These are phyloP conservation scores for Apiospora rasikravindrae DNA, from an alignment of 2,329 filamentous ascomycete species.

Conservation along the genomic window DNA sequence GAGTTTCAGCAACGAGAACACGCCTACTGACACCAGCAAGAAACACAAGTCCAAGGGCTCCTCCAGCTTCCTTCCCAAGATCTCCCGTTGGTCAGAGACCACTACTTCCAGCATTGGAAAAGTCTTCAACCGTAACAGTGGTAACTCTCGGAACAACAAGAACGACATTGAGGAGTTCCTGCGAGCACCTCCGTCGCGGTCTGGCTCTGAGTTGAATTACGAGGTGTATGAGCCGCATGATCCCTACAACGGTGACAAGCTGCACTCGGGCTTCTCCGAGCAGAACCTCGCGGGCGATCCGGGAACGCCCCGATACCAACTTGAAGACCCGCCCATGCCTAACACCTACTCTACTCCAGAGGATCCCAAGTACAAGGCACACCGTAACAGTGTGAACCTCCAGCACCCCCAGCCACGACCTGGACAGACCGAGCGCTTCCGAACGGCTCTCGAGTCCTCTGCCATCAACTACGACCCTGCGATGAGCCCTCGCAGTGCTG, in stretches of 20 bases:
- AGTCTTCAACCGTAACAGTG: constrained; percentile 70
- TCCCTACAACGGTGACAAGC: constrained; percentile 64
- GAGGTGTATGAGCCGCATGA: constrained; percentile 64
- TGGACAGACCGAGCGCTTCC: constrained; percentile 75
- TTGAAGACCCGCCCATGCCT: constrained; percentile 50
- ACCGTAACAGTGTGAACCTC: constrained; percentile 79
- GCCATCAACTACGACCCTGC: constrained; percentile 70
- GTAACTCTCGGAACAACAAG: constrained; percentile 54
- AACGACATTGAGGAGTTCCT: constrained; percentile 66
- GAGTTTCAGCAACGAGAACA: constrained; percentile 77
- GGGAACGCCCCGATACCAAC: constrained; percentile 28
- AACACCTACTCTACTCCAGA: constrained; percentile 62
- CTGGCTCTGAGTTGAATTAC: constrained; percentile 76
- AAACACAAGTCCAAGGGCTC: constrained; percentile 90
- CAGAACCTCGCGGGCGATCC: constrained; percentile 47
- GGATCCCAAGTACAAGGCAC: constrained; percentile 81
- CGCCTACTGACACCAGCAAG: constrained; percentile 77
- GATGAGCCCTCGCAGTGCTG: constrained; percentile 63
- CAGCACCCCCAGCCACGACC: constrained; percentile 80
- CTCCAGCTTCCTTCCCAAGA: constrained; percentile 82
- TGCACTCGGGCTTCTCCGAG: constrained; percentile 62
- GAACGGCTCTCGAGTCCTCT: constrained; percentile 74
- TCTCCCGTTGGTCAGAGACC: constrained; percentile 96
- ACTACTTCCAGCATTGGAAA: constrained; percentile 87
- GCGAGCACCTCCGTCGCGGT: constrained; percentile 69